Evolutionary conservation across 306 rosid species (phyloP).

Genomic region (Arachis hypogaea): DNA sequence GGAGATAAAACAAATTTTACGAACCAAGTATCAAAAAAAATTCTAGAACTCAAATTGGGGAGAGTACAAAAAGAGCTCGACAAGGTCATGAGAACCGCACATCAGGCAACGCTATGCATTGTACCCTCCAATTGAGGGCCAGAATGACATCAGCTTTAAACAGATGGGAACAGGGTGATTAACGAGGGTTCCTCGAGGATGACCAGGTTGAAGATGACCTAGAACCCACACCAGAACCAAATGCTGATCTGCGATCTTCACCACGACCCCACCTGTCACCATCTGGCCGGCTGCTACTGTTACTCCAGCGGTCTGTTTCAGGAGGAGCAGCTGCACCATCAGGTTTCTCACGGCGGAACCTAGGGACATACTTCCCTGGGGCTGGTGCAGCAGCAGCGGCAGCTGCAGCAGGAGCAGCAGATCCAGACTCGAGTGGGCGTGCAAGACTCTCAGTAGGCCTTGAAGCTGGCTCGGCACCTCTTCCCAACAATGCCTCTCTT

Average conservation of each 20-base stretch:
- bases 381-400: conserved; percentile 41
- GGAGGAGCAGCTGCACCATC: conserved; percentile 53
- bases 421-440: conserved; percentile 52
- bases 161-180: conserved; percentile 33
- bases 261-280: conserved; percentile 72
- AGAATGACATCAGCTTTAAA: neutral
- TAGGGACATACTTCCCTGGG: conserved; percentile 72
- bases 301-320: conserved; percentile 67
- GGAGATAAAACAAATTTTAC: conserved; percentile 40
- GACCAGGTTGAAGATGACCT: conserved; percentile 71
- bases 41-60: conserved; percentile 31
- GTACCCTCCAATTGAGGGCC: neutral
- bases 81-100: conserved; percentile 26
- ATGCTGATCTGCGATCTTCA: conserved; percentile 58
- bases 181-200: conserved; percentile 63
- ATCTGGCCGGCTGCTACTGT: conserved; percentile 42
- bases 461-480: conserved; percentile 48
- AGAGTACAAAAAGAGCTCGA: conserved; percentile 27
- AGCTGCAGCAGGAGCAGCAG: conserved; percentile 43
- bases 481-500: conserved; percentile 63
- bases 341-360: conserved; percentile 50
- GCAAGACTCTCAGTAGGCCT: conserved; percentile 48
- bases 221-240: conserved; percentile 54
- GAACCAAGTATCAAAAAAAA: conserved; percentile 41
- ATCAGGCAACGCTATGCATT: neutral